phyloP scores from a whole-genome alignment of 352 stramenopile species.

The Phytopythium delawarense region DNA sequence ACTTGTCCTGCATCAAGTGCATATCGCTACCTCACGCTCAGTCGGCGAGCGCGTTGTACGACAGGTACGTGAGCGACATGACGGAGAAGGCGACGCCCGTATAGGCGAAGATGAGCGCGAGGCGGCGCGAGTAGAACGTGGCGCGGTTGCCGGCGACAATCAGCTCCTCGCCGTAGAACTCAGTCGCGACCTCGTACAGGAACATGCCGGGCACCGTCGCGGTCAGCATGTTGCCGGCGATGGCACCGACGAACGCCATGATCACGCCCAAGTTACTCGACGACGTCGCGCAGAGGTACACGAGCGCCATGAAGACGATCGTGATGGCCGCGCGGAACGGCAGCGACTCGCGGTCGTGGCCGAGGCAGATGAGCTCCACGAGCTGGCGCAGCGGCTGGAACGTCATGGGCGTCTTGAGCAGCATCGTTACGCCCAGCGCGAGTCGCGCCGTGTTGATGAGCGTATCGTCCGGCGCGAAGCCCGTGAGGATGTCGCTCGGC shows the following conservation, averaged over 20 bases:
- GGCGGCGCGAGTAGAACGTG: constrained; percentile 49
- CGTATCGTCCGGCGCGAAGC: constrained; percentile 58
- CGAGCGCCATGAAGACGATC: constrained; percentile 62
- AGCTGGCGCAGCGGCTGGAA: constrained; percentile 81
- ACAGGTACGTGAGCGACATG: constrained; percentile 66
- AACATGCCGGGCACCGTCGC: constrained; percentile 73
- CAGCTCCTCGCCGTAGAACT: constrained; percentile 18
- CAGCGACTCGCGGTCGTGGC: constrained; percentile 66
- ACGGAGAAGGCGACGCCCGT: constrained; percentile 51
- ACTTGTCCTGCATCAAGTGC: neutral
- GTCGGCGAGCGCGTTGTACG: constrained; percentile 44
- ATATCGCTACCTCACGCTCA: neutral
- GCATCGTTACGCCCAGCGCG: constrained; percentile 66
- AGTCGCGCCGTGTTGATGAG: constrained; percentile 78
- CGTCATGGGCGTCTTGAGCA: constrained; percentile 82
- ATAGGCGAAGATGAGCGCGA: constrained; percentile 44
- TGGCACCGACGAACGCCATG: constrained; percentile 73
- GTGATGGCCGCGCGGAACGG: constrained; percentile 64
- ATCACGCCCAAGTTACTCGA: constrained; percentile 63
- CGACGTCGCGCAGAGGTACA: constrained; percentile 55
- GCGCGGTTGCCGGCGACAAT: neutral
- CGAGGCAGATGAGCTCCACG: constrained; percentile 66
- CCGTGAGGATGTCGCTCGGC: constrained; percentile 82
- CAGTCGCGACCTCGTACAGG: constrained; percentile 63
- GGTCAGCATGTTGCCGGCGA: constrained; percentile 67